phyloP scores from a whole-genome alignment of 495 filamentous ascomycete species.

The Penicillium robsamsonii region DNA sequence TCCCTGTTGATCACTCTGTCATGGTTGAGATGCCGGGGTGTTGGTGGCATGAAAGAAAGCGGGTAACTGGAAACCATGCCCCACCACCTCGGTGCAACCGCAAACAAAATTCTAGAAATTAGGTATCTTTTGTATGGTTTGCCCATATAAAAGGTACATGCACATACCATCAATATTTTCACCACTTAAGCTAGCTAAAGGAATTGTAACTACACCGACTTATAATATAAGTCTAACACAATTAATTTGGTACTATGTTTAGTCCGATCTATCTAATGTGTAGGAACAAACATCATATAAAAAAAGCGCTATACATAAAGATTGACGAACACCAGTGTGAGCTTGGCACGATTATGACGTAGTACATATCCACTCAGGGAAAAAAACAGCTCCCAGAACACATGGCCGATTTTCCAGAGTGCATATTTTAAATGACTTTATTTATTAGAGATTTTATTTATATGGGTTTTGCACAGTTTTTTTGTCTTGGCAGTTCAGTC shows the following conservation, averaged over 20 bases:
- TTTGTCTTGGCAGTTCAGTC: not conserved
- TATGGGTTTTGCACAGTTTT: not conserved
- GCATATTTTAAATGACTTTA: not conserved
- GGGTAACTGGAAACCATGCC: slow-evolving; percentile 9
- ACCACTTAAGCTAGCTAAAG: not conserved
- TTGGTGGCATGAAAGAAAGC: slow-evolving; percentile 18
- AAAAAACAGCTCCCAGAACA: not conserved
- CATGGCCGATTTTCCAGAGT: slow-evolving; percentile 1
- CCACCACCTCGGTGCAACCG: slow-evolving; percentile 29
- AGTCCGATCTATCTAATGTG: too few relatives aligned
- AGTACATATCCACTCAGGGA: not conserved
- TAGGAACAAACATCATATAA: too few relatives aligned
- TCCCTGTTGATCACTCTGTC: slow-evolving; percentile 9
- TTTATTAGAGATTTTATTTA: not conserved
- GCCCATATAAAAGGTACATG: not conserved
- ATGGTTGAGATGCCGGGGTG: slow-evolving; percentile 16
- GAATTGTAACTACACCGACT: not conserved
- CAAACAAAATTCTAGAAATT: slow-evolving; percentile 1
- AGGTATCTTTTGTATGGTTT: not conserved
- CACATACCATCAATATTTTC: not conserved
- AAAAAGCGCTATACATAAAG: too few relatives aligned
- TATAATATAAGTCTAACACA: too few relatives aligned
- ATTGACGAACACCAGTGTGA: not conserved
- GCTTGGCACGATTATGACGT: not conserved
- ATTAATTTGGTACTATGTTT: too few relatives aligned